Conservation (phyloP, 495 filamentous ascomycete genomes). For the Glutinoglossum americanum region DNA sequence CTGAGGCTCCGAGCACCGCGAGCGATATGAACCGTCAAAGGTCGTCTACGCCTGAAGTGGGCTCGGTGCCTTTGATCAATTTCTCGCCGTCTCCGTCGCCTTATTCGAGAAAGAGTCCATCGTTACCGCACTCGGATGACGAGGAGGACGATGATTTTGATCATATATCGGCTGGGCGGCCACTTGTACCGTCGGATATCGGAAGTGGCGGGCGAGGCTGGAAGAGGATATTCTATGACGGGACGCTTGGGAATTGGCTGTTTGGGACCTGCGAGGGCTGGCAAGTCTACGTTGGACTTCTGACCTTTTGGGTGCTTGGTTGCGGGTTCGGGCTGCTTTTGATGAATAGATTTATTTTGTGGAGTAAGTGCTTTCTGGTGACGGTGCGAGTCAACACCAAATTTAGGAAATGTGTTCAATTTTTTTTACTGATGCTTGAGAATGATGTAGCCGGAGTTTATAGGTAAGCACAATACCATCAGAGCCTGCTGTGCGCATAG, state of each 20-base stretch:
- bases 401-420: background rate
- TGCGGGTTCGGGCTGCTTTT: slow-evolving; percentile 22
- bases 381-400: background rate
- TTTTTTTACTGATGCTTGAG: slow-evolving; percentile 7
- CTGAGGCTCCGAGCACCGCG: slow-evolving; percentile 3
- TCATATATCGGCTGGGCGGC: slow-evolving; percentile 9
- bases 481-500: background rate
- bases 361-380: slow-evolving; percentile 12
- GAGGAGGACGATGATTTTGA: slow-evolving; percentile 10
- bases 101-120: slow-evolving; percentile 13
- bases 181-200: slow-evolving; percentile 10
- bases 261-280: slow-evolving; percentile 26
- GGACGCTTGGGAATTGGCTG: slow-evolving; percentile 26
- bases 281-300: slow-evolving; percentile 26
- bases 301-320: slow-evolving; percentile 23
- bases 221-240: slow-evolving; percentile 16
- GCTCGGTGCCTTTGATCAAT: slow-evolving; percentile 18
- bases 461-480: slow-evolving; percentile 14
- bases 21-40: slow-evolving; percentile 10
- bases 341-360: slow-evolving; percentile 28
- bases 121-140: slow-evolving; percentile 16
- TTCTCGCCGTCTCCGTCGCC: slow-evolving; percentile 21
- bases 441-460: slow-evolving; percentile 25
- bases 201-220: slow-evolving; percentile 11
- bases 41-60: slow-evolving; percentile 8